These are phyloP conservation scores for Coprinopsis strossmayeri DNA, from an alignment of 768 basidiomycete genomes.

Conservation along the genomic window DNA sequence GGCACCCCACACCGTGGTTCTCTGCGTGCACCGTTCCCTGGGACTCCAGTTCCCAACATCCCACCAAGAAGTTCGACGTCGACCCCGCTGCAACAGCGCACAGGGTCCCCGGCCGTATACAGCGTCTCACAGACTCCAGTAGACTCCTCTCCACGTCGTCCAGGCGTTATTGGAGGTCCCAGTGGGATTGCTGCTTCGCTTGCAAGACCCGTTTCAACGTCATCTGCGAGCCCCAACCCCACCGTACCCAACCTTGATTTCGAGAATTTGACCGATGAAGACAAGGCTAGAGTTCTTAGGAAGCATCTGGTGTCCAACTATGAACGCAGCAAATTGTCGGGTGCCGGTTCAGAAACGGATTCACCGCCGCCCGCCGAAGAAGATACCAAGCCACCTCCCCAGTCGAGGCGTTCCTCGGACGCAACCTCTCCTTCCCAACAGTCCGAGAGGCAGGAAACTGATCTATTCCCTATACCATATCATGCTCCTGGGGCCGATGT, in stretches of 20 bases:
- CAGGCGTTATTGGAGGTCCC: constrained; percentile 12
- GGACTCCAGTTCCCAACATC: constrained; percentile 53
- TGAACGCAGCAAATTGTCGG: constrained; percentile 41
- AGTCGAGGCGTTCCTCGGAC: constrained; percentile 20
- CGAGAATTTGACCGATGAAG: constrained; percentile 68
- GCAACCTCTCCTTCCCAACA: constrained; percentile 8
- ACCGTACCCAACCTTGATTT: constrained; percentile 32
- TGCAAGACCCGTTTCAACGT: background rate
- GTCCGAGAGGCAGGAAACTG: constrained; percentile 43
- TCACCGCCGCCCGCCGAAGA: constrained; percentile 17
- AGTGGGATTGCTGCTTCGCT: constrained; percentile 16
- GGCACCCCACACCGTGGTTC: constrained; percentile 62
- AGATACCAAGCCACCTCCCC: constrained; percentile 14
- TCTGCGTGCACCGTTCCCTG: constrained; percentile 58
- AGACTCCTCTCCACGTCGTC: background rate
- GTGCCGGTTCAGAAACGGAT: constrained; percentile 22
- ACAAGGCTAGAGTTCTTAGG: constrained; percentile 76
- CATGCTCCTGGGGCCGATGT: constrained; percentile 85
- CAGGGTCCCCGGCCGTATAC: constrained; percentile 13
- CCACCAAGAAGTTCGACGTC: constrained; percentile 30
- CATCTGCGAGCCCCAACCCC: constrained; percentile 16
- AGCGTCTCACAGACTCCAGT: constrained; percentile 6
- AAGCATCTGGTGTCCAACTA: constrained; percentile 76
- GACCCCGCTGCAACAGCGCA: constrained; percentile 13
- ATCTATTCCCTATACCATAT: constrained; percentile 84